These are phyloP conservation scores for Senna tora DNA, from an alignment of 306 rosid species.

Conservation along the genomic window DNA sequence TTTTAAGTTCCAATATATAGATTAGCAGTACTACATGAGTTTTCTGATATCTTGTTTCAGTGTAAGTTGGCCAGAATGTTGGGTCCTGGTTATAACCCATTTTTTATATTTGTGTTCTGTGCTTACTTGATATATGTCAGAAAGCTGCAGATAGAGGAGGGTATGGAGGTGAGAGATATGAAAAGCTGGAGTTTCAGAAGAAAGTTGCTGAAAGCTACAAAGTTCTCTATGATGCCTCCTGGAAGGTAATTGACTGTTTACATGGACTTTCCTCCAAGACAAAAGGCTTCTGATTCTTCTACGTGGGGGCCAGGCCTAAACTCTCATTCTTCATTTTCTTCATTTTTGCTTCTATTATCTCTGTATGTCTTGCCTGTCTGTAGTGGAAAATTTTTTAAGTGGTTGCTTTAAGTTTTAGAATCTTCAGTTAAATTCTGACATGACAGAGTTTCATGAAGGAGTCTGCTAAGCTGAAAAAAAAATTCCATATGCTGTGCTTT, in stretches of 20 bases:
- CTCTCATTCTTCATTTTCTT: too few species aligned
- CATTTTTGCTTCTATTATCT: not conserved
- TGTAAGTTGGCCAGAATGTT: not conserved
- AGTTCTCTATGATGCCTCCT: slow-evolving; percentile 61
- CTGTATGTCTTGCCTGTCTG: not conserved
- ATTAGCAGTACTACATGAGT: too few species aligned
- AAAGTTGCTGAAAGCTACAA: slow-evolving; percentile 70
- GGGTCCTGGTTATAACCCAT: not conserved
- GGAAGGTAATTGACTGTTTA: slow-evolving; percentile 69
- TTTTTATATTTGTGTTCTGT: slow-evolving; percentile 27
- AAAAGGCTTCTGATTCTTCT: slow-evolving; percentile 16
- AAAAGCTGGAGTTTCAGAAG: slow-evolving; percentile 76
- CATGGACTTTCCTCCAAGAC: not conserved
- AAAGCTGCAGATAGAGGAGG: slow-evolving; percentile 94
- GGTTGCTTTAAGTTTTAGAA: not conserved
- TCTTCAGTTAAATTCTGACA: not conserved
- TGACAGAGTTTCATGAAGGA: not conserved
- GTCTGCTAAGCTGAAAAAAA: not conserved
- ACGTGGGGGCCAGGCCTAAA: too few species aligned
- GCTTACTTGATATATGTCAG: slow-evolving; percentile 48
- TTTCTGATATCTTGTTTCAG: slow-evolving; percentile 15
- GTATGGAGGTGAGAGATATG: slow-evolving; percentile 93
- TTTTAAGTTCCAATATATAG: too few species aligned
- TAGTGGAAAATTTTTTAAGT: not conserved
- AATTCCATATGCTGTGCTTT: not conserved